phyloP scores from a whole-genome alignment of 2,329 filamentous ascomycete genomes.

The Colletotrichum sidae region DNA sequence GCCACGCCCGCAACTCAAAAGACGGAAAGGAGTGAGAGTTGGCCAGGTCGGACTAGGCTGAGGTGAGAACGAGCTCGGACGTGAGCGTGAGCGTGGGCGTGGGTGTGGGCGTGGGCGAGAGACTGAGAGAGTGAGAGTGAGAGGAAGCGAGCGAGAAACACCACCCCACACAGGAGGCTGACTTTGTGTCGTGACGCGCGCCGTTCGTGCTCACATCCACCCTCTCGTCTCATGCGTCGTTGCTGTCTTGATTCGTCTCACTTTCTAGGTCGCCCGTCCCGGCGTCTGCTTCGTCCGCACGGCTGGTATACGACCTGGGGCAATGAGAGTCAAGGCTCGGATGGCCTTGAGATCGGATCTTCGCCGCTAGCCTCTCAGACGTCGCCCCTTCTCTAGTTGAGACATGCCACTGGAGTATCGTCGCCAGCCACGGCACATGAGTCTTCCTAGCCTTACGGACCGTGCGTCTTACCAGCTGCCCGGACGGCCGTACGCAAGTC shows the following conservation, averaged over 20 bases:
- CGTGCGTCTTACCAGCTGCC: constrained; percentile 27
- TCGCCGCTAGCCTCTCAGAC: constrained; percentile 25
- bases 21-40: not conserved
- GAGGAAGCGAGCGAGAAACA: not conserved
- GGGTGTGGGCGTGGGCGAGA: too few species aligned
- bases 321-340: not conserved
- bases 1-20: constrained; percentile 17
- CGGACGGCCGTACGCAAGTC: constrained; percentile 11
- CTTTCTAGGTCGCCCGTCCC: too few species aligned
- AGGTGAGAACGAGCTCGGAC: constrained; percentile 18
- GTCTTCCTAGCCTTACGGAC: constrained; percentile 22
- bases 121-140: not conserved
- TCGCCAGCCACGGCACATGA: constrained; percentile 21
- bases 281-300: constrained; percentile 9
- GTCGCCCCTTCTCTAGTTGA: constrained; percentile 25
- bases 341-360: constrained; percentile 23
- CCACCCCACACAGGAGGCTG: constrained; percentile 21
- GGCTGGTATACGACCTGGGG: constrained; percentile 6
- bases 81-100: too few species aligned
- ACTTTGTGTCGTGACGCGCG: constrained; percentile 6
- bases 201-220: constrained; percentile 9
- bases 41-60: constrained; percentile 21
- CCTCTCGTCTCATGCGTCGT: constrained; percentile 5
- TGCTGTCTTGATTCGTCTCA: constrained; percentile 5
- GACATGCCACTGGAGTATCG: constrained; percentile 30